Evolutionary conservation across 1,139 yeast species (phyloP), one percentile per base, ranked within the genome.

Genomic region (Geotrichum carabidarum): DNA sequence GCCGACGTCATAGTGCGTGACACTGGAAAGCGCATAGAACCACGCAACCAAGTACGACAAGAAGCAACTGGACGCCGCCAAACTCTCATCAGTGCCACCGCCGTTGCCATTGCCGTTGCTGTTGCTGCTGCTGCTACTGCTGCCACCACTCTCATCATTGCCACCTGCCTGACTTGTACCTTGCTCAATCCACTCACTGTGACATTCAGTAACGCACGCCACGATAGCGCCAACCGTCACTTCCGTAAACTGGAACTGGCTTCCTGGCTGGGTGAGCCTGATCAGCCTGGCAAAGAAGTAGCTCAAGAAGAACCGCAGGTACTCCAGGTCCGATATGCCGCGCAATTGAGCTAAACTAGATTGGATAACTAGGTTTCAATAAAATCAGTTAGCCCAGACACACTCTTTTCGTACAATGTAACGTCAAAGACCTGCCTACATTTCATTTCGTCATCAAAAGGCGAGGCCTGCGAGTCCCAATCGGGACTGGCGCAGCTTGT

Each of bases 221-320:
- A 27, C 32, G 2, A 45, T 27, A 14, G 8, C 7, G 7, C 17
- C 12, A 4, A 45, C 41, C 3, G 31, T 8, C 8, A 17, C 49
- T 8, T 9, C 6, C 8, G 41, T 15, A 34, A 34, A 45, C 34
- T 22, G 49, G 31, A 45, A 45, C 18, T 11, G 14, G 17, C 17
- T 9, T 1, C 12, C 12, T 17, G 41, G 11, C 7, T 41, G 8
- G 32, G 31, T 14, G 17, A 45, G 49, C 34, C 35, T 45, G 34
- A 45, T 15, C 9, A 45, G 7, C 6, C 42, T 41, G 12, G 41
- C n/a, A 15, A 45, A 45, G 18, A 17, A 36, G 15, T 35, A 35
- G 41, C 31, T 34, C 12, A 45, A 17, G 15, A 45, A 45, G 15
- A 45, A 45, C 14, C 49, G 49, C 9, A 45, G 49, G 31, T 45